These are phyloP conservation scores for Stephania japonica DNA, from an alignment of 164 flowering plant genomes.

Conservation along the genomic window DNA sequence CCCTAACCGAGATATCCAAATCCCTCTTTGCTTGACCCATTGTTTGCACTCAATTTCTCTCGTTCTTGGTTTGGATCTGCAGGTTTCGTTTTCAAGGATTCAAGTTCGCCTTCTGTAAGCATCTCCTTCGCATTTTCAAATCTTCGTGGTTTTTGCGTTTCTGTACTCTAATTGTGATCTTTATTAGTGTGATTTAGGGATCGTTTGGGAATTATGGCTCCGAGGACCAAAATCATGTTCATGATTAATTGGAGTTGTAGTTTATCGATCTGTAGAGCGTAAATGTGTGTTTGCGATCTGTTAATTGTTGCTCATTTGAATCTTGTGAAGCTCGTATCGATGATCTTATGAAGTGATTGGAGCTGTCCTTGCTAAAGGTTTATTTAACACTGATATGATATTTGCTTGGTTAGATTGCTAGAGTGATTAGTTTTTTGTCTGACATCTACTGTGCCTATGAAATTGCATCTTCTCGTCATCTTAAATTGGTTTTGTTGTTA, in stretches of 20 bases:
- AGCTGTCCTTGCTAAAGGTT: slow-evolving; percentile 58
- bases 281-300: background rate
- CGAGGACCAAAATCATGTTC: slow-evolving; percentile 12
- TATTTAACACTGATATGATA: slow-evolving; percentile 12
- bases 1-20: slow-evolving; percentile 11
- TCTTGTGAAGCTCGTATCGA: slow-evolving; percentile 40
- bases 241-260: slow-evolving; percentile 29
- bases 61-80: slow-evolving; percentile 18
- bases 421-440: too few species aligned
- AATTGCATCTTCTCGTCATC: too few species aligned
- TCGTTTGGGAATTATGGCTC: slow-evolving; percentile 18
- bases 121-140: slow-evolving; percentile 1
- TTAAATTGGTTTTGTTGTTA: too few species aligned
- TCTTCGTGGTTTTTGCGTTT: background rate
- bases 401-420: too few species aligned
- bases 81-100: slow-evolving; percentile 34
- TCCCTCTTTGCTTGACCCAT: too few species aligned
- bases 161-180: background rate
- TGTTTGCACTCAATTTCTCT: background rate
- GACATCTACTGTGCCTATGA: too few species aligned
- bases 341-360: slow-evolving; percentile 39
- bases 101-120: slow-evolving; percentile 25
- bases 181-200: slow-evolving; percentile 24
- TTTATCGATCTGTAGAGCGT: background rate
- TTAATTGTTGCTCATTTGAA: background rate